Percentiles rank a stretch among this genome's conserved stretches.
Evolutionary conservation across 768 basidiomycete species (phyloP).

Genomic region (Lactifluus pinguis): DNA sequence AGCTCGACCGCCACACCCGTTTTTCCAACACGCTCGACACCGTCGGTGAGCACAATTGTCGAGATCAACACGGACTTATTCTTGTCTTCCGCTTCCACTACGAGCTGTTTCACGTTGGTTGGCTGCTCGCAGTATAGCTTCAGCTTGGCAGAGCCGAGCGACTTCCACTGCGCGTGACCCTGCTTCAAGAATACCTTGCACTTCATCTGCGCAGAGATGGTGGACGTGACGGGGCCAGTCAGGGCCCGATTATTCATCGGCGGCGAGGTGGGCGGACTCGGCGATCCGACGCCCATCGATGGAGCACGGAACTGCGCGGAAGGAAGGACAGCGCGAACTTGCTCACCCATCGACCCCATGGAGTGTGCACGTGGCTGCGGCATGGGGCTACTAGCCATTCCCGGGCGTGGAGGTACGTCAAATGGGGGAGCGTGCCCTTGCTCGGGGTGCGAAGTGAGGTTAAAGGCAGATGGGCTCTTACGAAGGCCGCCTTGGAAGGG

Average conservation of each 20-base stretch:
- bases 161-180: conserved; percentile 97
- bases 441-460: conserved; percentile 44
- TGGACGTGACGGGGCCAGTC: conserved; percentile 64
- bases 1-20: conserved; percentile 96
- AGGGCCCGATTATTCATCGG: conserved; percentile 41
- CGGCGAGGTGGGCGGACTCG: conserved; percentile 83
- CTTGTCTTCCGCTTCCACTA: conserved; percentile 79
- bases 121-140: conserved; percentile 81
- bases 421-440: conserved; percentile 21
- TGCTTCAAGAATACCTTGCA: conserved; percentile 97
- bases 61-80: conserved; percentile 77
- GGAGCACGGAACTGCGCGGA: conserved; percentile 50
- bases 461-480: conserved; percentile 52
- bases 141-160: conserved; percentile 78
- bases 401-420: conserved; percentile 32
- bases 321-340: conserved; percentile 49
- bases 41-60: conserved; percentile 92
- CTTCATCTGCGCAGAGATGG: conserved; percentile 85
- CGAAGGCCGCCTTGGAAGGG: conserved; percentile 28
- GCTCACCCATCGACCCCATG: conserved; percentile 25
- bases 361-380: conserved; percentile 24
- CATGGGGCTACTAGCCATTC: conserved; percentile 23
- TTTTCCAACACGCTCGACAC: conserved; percentile 97
- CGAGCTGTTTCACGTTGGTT: conserved; percentile 90
- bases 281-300: conserved; percentile 44